A percentile compares a stretch with the other conserved stretches of the same genome.
Evolutionary conservation across 352 stramenopile species (phyloP).

Genomic region (Phytophthora gonapodyides): DNA sequence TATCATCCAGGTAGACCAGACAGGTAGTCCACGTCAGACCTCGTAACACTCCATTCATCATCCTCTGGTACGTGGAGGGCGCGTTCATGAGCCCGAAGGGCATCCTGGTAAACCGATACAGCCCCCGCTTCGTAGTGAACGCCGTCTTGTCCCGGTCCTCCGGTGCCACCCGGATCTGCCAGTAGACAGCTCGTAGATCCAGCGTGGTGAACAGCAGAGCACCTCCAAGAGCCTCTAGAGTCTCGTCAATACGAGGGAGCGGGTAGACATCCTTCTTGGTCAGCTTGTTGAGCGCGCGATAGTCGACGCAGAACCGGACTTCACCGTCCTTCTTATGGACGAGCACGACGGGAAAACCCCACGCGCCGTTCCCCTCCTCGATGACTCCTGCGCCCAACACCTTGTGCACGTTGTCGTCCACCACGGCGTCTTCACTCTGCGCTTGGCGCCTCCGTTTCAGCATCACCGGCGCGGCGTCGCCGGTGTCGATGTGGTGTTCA

Average conservation of each 20-base stretch:
- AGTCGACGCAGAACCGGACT: slow-evolving; percentile 26
- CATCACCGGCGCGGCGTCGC: slow-evolving; percentile 13
- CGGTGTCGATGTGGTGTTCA: slow-evolving; percentile 27
- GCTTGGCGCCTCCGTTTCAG: slow-evolving; percentile 4
- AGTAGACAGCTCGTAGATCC: slow-evolving; percentile 16
- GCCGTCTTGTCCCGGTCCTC: slow-evolving; percentile 23
- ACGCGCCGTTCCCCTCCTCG: slow-evolving; percentile 19
- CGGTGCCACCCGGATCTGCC: slow-evolving; percentile 8
- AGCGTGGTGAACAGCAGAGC: slow-evolving; percentile 13
- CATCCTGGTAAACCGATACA: slow-evolving; percentile 22
- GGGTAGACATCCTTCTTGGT: slow-evolving; percentile 30
- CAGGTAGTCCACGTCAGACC: slow-evolving; percentile 20
- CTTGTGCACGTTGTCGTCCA: slow-evolving; percentile 15
- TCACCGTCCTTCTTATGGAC: slow-evolving; percentile 32
- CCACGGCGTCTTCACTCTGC: slow-evolving; percentile 12
- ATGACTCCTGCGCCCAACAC: slow-evolving; percentile 21
- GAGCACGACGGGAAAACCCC: slow-evolving; percentile 27
- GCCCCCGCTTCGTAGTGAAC: slow-evolving; percentile 10
- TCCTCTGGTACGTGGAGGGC: slow-evolving; percentile 19
- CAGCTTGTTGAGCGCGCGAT: slow-evolving; percentile 16
- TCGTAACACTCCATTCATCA: slow-evolving; percentile 30
- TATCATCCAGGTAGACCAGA: slow-evolving; percentile 32
- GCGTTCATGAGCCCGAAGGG: slow-evolving; percentile 26
- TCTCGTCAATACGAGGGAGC: slow-evolving; percentile 26
- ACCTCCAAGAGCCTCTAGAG: slow-evolving; percentile 16